Evolutionary conservation across 805 yeast genomes (phyloP).

Genomic region (Yarrowia yakushimensis): DNA sequence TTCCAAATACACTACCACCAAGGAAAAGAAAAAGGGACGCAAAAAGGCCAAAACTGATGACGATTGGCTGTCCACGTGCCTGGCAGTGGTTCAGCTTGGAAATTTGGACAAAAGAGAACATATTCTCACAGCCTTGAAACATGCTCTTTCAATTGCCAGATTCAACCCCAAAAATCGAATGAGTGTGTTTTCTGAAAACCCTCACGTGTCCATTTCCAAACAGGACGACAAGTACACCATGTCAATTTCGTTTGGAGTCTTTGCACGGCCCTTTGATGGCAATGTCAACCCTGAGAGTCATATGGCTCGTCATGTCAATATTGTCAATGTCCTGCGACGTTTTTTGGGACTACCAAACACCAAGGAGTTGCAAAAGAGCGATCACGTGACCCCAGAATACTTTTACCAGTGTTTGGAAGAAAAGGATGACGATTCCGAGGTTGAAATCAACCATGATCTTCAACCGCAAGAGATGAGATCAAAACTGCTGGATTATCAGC

Average conservation of each 20-base stretch:
- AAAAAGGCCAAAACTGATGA: neutral
- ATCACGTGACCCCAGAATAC: neutral
- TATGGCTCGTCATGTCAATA: neutral
- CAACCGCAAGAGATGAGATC: slow-evolving; percentile 24
- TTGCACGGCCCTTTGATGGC: neutral
- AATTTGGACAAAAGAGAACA: neutral
- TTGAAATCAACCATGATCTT: neutral
- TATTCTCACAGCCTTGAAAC: neutral
- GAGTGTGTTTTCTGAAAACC: neutral
- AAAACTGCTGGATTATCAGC: slow-evolving; percentile 37
- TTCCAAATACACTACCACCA: neutral
- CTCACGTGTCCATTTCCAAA: neutral
- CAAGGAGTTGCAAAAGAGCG: neutral
- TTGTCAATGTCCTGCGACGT: neutral
- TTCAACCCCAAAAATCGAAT: neutral
- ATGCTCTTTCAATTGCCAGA: neutral
- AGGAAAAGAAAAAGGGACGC: neutral
- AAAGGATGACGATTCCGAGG: neutral
- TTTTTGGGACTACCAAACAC: neutral
- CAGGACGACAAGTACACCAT: neutral
- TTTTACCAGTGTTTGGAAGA: slow-evolving; percentile 8
- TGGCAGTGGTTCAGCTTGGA: neutral
- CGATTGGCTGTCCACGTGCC: slow-evolving; percentile 2
- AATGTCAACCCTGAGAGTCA: slow-evolving; percentile 1
- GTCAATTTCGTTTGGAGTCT: neutral